Conservation (phyloP, 176 grass and related monocot species). For the Phoenix roebelenii region DNA sequence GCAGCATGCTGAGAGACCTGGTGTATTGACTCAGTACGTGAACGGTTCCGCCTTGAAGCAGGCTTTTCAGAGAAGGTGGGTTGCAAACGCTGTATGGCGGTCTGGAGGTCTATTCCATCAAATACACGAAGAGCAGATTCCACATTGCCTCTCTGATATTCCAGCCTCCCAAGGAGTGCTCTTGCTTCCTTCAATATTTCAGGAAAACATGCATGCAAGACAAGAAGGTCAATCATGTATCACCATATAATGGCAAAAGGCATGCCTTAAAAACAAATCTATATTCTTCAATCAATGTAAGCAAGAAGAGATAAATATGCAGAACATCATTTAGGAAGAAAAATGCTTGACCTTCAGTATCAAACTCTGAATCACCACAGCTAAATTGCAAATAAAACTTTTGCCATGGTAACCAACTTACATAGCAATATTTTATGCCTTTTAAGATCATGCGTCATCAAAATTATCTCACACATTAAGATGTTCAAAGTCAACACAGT, state of each 20-base stretch:
- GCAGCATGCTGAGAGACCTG: conserved; percentile 80
- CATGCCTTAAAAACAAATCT: conserved; percentile 5
- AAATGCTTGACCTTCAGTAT: too few species aligned
- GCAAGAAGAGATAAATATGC: too few species aligned
- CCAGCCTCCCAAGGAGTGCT: conserved; percentile 76
- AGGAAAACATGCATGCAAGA: not conserved
- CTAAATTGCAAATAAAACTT: too few species aligned
- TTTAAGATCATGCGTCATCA: too few species aligned
- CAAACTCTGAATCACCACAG: too few species aligned
- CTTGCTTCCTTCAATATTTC: conserved; percentile 70
- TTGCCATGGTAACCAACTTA: too few species aligned
- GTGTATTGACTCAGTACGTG: conserved; percentile 40
- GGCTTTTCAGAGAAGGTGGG: conserved; percentile 53
- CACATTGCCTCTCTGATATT: conserved; percentile 96
- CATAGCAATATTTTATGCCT: too few species aligned
- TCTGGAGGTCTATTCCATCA: conserved; percentile 85
- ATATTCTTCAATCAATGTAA: too few species aligned
- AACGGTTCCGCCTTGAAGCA: conserved; percentile 44
- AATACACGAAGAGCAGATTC: conserved; percentile 88
- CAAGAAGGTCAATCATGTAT: not conserved
- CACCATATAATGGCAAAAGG: not conserved
- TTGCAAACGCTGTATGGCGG: conserved; percentile 86
- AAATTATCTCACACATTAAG: too few species aligned
- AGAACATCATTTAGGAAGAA: too few species aligned
- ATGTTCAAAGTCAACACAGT: too few species aligned